phyloP scores from a whole-genome alignment of 176 grass and related monocot species.

The Zoysia japonica region DNA sequence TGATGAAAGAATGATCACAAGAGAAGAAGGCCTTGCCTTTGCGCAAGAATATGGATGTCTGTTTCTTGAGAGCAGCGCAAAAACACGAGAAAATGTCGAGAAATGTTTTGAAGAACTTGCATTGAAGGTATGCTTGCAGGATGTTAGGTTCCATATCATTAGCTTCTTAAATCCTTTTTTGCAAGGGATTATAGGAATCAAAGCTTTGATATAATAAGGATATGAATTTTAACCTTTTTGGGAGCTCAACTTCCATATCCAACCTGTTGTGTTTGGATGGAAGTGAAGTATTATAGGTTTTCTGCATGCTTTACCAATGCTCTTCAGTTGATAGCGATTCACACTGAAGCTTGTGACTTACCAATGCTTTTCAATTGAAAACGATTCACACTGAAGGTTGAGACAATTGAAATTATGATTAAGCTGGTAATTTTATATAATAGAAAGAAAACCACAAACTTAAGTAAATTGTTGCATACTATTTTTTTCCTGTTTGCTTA shows the following conservation, averaged over 20 bases:
- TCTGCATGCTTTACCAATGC: not conserved
- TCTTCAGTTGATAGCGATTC: not conserved
- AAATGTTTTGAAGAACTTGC: constrained; percentile 96
- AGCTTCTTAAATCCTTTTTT: not conserved
- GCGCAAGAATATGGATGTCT: constrained; percentile 77
- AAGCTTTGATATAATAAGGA: not conserved
- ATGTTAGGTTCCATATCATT: constrained; percentile 2
- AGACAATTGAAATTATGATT: constrained; percentile 3
- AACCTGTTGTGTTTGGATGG: not conserved
- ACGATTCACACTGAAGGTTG: not conserved
- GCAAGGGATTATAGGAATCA: not conserved
- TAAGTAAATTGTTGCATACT: too few species aligned
- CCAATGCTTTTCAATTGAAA: not conserved
- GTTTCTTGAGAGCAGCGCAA: constrained; percentile 93
- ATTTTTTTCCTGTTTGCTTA: too few species aligned
- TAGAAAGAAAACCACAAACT: not conserved
- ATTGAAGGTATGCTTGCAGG: constrained; percentile 66
- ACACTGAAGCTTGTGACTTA: not conserved
- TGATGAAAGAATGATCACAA: constrained; percentile 75
- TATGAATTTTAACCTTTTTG: not conserved
- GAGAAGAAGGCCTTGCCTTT: constrained; percentile 87
- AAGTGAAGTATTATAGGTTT: not conserved
- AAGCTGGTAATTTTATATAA: not conserved
- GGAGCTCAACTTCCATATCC: not conserved
- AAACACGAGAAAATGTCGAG: constrained; percentile 82